Evolutionary conservation across 2,329 filamentous ascomycete species (phyloP).

Genomic region (Neoascochyta sp.): DNA sequence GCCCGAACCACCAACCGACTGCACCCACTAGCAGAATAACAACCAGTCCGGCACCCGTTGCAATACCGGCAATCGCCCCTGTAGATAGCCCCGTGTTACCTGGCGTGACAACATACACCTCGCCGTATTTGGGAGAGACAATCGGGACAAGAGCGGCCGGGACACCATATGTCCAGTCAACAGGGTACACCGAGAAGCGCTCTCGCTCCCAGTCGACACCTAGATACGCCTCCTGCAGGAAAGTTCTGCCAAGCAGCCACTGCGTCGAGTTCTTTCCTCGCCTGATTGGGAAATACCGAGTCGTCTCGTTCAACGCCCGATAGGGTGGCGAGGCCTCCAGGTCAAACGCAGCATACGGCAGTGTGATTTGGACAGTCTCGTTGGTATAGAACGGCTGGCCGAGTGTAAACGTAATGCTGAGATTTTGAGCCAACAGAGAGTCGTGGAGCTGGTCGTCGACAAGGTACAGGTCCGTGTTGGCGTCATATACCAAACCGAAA

Average conservation of each 20-base stretch:
- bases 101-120: slow-evolving; percentile 1
- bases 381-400: slow-evolving; percentile 35
- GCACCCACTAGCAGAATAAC: slow-evolving; percentile 30
- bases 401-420: slow-evolving; percentile 45
- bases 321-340: slow-evolving; percentile 46
- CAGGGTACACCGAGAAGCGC: slow-evolving; percentile 46
- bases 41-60: slow-evolving; percentile 38
- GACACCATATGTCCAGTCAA: slow-evolving; percentile 30
- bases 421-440: slow-evolving; percentile 43
- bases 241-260: slow-evolving; percentile 63
- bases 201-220: slow-evolving; percentile 48
- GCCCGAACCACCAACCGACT: slow-evolving; percentile 36
- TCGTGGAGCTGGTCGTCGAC: slow-evolving; percentile 57
- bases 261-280: slow-evolving; percentile 52
- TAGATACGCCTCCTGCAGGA: slow-evolving; percentile 64
- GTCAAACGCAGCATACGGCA: slow-evolving; percentile 52
- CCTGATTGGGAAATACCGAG: slow-evolving; percentile 64
- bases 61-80: slow-evolving; percentile 45
- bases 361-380: slow-evolving; percentile 42
- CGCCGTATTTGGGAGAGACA: slow-evolving; percentile 24
- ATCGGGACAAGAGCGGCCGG: slow-evolving; percentile 32
- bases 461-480: slow-evolving; percentile 60
- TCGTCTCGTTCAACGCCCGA: slow-evolving; percentile 57
- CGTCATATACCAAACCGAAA: slow-evolving; percentile 64
- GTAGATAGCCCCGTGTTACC: slow-evolving; percentile 15